These are phyloP conservation scores for Hyphopichia buzzinii DNA, from an alignment of 1,139 yeast species.

Conservation along the genomic window DNA sequence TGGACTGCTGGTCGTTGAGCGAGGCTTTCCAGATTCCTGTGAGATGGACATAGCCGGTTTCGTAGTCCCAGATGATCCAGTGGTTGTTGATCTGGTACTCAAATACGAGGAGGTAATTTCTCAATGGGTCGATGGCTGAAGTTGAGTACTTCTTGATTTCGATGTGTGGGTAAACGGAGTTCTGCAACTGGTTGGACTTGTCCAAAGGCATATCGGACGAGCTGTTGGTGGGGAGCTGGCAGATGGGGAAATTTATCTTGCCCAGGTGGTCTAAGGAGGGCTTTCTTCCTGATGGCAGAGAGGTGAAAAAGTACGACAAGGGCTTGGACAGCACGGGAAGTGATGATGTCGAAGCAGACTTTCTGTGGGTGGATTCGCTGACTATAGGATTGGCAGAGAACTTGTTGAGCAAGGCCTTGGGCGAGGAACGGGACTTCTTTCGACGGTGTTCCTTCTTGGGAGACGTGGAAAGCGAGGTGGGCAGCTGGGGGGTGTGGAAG, in stretches of 20 bases:
- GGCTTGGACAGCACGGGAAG: not conserved
- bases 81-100: slow-evolving; percentile 65
- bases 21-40: slow-evolving; percentile 91
- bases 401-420: slow-evolving; percentile 8
- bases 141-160: slow-evolving; percentile 70
- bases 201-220: slow-evolving; percentile 18
- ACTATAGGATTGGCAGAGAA: slow-evolving; percentile 7
- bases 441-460: slow-evolving; percentile 5
- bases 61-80: slow-evolving; percentile 86
- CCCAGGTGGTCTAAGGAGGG: slow-evolving; percentile 2
- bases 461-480: not conserved
- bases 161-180: slow-evolving; percentile 32
- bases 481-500: not conserved
- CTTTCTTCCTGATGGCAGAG: not conserved
- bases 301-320: not conserved
- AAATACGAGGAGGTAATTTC: slow-evolving; percentile 69
- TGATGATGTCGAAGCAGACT: not conserved
- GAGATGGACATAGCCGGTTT: slow-evolving; percentile 83
- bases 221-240: slow-evolving; percentile 14
- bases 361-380: not conserved
- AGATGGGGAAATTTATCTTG: slow-evolving; percentile 21
- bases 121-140: slow-evolving; percentile 54
- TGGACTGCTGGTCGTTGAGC: slow-evolving; percentile 19
- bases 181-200: slow-evolving; percentile 24
- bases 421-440: slow-evolving; percentile 10